Evolutionary conservation across 139 green algal species (phyloP), one percentile per base, ranked within the genome.

Genomic region (Ettlia oleoabundans): DNA sequence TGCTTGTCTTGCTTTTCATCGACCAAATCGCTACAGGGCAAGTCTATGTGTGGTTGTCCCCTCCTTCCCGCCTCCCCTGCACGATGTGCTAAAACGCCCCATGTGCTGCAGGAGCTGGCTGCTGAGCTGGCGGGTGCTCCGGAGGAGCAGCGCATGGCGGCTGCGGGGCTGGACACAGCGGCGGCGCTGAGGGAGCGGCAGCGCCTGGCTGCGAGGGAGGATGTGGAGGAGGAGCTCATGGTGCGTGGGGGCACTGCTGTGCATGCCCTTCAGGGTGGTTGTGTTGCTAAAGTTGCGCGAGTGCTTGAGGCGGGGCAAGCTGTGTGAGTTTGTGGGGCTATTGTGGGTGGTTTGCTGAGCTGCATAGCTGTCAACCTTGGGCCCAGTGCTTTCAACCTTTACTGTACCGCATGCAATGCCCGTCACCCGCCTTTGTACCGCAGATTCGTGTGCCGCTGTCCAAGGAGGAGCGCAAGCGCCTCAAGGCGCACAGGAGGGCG

Each of bases 141-240:
- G 5, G 88, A 97, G 82, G 95, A 98, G 92, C 83, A 95, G 74
- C 72, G 86, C 8, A 51, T 32, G 43, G 83, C 47, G 58, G 47
- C 61, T 21, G 65, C 76, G 30, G 89, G 85, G 28, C 68, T 84
- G 76, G 89, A 92, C 58, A 88, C 65, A 0, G 82, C 83, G 73
- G 87, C 66, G 33, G 87, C 89, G 47, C 63, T 92, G 79, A 88
- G 93, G 28, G 79, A 93, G 76, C 79, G 86, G 47, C 86, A 93
- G 47, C 88, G 91, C 35, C 86, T 98, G 78, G 92, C 93, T 71
- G 90, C 88, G 37, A 85, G 96, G 13, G 91, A 91, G 13, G 90
- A 86, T 28, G 90, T 87, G 21, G 96, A 99, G 89, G 96, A 98
- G 90, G 92, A 97, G 61, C 86, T 98, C 65, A 96, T 99, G 81